Evolutionary conservation across 2,329 filamentous ascomycete species (phyloP).

Genomic region (Whalleya microplaca): DNA sequence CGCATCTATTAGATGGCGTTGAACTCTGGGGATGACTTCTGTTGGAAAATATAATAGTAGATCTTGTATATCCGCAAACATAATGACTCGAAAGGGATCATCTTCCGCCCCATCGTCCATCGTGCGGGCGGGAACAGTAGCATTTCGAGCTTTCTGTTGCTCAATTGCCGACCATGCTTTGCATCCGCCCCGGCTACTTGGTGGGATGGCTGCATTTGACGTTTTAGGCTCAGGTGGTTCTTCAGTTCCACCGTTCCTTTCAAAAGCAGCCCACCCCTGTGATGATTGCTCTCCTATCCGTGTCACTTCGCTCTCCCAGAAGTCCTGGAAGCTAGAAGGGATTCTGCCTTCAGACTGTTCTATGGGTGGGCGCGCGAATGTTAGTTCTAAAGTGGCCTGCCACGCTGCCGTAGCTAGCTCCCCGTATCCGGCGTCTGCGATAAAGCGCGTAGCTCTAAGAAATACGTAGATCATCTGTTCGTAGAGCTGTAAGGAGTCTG

Average conservation of each 20-base stretch:
- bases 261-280: slow-evolving; percentile 69
- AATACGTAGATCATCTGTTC: slow-evolving; percentile 69
- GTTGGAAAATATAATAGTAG: slow-evolving; percentile 60
- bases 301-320: slow-evolving; percentile 85
- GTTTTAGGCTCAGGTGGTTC: slow-evolving; percentile 47
- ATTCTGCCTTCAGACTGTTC: slow-evolving; percentile 32
- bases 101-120: slow-evolving; percentile 76
- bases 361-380: slow-evolving; percentile 60
- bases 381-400: slow-evolving; percentile 80
- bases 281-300: slow-evolving; percentile 76
- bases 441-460: slow-evolving; percentile 72
- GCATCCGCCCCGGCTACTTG: slow-evolving; percentile 49
- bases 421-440: slow-evolving; percentile 75
- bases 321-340: slow-evolving; percentile 61
- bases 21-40: slow-evolving; percentile 39
- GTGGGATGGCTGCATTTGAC: slow-evolving; percentile 22
- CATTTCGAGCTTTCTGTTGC: slow-evolving; percentile 46
- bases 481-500: slow-evolving; percentile 28
- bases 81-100: slow-evolving; percentile 80
- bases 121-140: slow-evolving; percentile 70
- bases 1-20: slow-evolving; percentile 63
- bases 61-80: slow-evolving; percentile 75
- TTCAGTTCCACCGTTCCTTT: slow-evolving; percentile 38
- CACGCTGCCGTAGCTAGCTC: slow-evolving; percentile 80
- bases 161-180: slow-evolving; percentile 61